Conservation (phyloP, 306 rosid genomes). For the Rosa multiflora region DNA sequence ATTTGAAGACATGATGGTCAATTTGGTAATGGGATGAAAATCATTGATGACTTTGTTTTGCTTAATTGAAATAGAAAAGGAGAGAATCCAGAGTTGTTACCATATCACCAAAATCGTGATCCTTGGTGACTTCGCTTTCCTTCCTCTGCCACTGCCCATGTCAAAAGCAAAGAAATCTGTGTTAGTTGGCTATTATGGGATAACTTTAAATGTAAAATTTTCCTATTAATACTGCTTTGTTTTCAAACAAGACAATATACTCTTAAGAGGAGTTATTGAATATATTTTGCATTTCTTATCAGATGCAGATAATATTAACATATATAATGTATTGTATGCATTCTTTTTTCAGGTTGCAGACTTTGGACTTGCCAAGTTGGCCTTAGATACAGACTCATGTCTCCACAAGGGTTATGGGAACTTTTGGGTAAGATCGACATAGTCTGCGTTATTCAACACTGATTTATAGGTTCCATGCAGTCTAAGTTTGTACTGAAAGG, state of each 20-base stretch:
- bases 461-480: constrained; percentile 2
- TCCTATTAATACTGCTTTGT: background rate
- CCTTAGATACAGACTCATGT: constrained; percentile 53
- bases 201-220: background rate
- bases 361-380: constrained; percentile 65
- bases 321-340: background rate
- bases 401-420: constrained; percentile 71
- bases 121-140: background rate
- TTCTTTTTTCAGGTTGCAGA: constrained; percentile 54
- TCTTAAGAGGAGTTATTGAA: background rate
- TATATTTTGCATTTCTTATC: background rate
- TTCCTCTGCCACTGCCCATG: background rate
- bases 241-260: background rate
- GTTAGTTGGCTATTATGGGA: background rate
- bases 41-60: background rate
- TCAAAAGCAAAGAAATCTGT: background rate
- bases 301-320: background rate
- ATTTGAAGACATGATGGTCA: background rate
- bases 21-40: background rate
- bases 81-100: background rate
- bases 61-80: background rate
- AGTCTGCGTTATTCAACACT: background rate
- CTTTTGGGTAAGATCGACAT: constrained; percentile 52
- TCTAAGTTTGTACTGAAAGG: background rate
- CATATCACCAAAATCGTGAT: background rate